Evolutionary conservation across 2,329 filamentous ascomycete species (phyloP), one percentile per base, ranked within the genome.

Genomic region (Botryosphaeria dothidea): DNA sequence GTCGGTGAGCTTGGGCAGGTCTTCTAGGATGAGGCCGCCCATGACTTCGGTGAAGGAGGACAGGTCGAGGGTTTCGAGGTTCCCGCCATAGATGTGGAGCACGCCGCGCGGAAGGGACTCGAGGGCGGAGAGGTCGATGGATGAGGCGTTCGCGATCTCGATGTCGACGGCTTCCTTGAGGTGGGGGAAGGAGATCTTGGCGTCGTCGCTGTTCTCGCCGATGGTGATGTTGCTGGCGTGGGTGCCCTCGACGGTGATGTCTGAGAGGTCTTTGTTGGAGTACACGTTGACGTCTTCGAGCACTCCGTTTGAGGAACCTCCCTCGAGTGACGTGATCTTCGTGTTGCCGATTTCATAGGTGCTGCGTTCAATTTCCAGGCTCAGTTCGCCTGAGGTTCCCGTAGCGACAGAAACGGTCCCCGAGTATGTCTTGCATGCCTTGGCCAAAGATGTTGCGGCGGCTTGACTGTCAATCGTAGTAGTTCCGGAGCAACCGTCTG

Each of bases 161-260:
- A 57, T 57, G 36, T 57, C 52, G 21, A 57, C 52, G 34, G 52
- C 52, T 57, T 57, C 52, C 36, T 57, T 57, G 17, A 57, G 52
- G 7, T 57, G 13, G 3, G 52, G 52, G 52, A 57, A 57, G 23
- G 52, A 43, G 52, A 57, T 43, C 8, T 43, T 27, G 15, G 17
- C 52, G 13, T 57, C 23, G 36, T 43, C 52, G 52, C 52, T 57
- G 52, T 57, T 57, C 15, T 9, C 36, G 23, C 52, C 52, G 9
- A 57, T 57, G 52, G 36, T 19, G 52, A 57, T 57, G 52, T 41
- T 57, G 52, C 17, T 19, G 23, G 52, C 52, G 36, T 57, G 52
- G 13, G 52, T 57, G 52, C 52, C 21, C 1, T 57, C 52, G 52
- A 57, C 29, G 36, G 52, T 57, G 36, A 57, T 57, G 17, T 43